A percentile compares a stretch with the other conserved stretches of the same genome.
Conservation (phyloP, 2,329 filamentous ascomycete genomes). For the Penicillium sp. region DNA sequence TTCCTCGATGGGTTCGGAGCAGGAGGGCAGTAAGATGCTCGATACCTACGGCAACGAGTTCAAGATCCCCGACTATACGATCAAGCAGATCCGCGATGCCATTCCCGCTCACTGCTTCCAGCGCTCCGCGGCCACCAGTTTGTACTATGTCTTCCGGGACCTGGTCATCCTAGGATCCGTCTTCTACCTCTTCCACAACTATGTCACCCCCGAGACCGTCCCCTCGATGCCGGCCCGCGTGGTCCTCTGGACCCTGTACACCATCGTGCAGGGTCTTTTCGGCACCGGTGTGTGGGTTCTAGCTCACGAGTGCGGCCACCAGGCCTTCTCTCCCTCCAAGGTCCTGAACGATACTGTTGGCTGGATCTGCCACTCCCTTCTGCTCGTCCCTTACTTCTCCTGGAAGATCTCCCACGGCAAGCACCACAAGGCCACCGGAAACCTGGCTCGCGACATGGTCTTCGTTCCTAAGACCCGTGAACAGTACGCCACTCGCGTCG, state of each 20-base stretch:
- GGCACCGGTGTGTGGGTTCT: slow-evolving; percentile 94
- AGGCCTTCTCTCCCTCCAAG: slow-evolving; percentile 92
- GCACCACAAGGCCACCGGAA: slow-evolving; percentile 98
- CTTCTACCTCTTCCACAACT: slow-evolving; percentile 87
- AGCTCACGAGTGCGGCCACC: slow-evolving; percentile 96
- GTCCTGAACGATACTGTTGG: slow-evolving; percentile 86
- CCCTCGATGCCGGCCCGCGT: slow-evolving; percentile 67
- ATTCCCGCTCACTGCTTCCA: slow-evolving; percentile 98
- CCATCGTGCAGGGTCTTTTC: slow-evolving; percentile 85
- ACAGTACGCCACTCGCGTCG: slow-evolving; percentile 71
- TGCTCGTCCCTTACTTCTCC: slow-evolving; percentile 96
- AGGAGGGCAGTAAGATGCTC: slow-evolving; percentile 61
- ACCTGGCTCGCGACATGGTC: slow-evolving; percentile 98
- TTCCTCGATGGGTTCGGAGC: slow-evolving; percentile 77
- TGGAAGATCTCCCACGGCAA: slow-evolving; percentile 99
- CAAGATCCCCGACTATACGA: slow-evolving; percentile 88
- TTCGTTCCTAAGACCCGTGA: slow-evolving; percentile 93
- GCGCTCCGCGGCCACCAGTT: slow-evolving; percentile 71
- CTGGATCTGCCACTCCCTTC: slow-evolving; percentile 82
- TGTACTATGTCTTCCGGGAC: slow-evolving; percentile 84
- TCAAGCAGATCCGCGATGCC: slow-evolving; percentile 95
- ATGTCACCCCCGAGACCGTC: slow-evolving; percentile 78
- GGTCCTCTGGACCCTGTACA: slow-evolving; percentile 65
- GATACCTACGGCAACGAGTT: slow-evolving; percentile 97
- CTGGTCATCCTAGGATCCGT: slow-evolving; percentile 67